phyloP scores from a whole-genome alignment of 371 early-diverging fungal genomes.

The Mucor ambiguus region DNA sequence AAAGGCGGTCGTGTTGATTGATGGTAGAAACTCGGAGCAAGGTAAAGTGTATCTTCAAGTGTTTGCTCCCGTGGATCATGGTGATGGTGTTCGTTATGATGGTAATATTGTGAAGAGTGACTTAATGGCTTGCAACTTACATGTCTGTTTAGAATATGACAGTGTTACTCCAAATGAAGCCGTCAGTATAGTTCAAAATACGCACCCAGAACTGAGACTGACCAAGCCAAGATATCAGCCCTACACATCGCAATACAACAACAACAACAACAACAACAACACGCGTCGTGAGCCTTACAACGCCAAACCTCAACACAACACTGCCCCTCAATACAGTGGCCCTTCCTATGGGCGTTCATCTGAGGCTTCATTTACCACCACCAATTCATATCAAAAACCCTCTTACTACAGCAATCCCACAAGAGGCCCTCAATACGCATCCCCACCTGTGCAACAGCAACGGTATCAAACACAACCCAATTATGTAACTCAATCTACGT shows the following conservation, averaged over 20 bases:
- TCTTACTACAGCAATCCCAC: background rate
- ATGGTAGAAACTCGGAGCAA: constrained; percentile 12
- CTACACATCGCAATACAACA: background rate
- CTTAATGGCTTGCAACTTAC: background rate
- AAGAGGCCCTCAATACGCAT: background rate
- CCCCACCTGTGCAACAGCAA: background rate
- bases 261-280: background rate
- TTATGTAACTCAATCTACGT: background rate
- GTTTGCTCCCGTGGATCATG: constrained; percentile 21
- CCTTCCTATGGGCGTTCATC: background rate
- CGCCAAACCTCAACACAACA: background rate
- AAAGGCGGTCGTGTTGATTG: constrained; percentile 29
- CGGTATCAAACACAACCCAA: constrained; percentile 1
- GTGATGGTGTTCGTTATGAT: constrained; percentile 28
- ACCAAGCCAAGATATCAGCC: background rate
- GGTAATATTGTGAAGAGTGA: constrained; percentile 12
- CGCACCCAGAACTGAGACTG: constrained; percentile 1
- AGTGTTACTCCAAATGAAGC: constrained; percentile 30
- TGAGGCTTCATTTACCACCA: background rate
- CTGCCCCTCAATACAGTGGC: background rate
- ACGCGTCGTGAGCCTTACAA: background rate
- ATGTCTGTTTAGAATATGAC: constrained; percentile 26
- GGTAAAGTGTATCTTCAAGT: constrained; percentile 27
- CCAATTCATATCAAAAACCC: background rate
- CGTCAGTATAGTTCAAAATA: constrained; percentile 19